Base-by-base conservation (phyloP, 352 stramenopile species). In the Globisporangium sylvaticum region DNA sequence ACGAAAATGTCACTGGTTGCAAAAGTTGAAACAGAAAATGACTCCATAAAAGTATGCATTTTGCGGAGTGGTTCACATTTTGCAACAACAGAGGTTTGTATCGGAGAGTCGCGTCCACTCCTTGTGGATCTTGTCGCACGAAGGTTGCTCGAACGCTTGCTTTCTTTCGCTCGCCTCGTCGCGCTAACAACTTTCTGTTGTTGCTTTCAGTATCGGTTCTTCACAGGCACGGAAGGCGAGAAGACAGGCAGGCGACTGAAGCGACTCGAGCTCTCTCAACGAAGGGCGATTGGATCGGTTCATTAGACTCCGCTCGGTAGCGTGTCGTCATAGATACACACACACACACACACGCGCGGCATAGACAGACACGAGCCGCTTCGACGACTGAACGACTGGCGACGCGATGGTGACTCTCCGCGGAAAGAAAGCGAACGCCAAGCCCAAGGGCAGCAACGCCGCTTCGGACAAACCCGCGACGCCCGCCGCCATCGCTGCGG, bases 361-460 rank as follows among this genome's bases (percentile, higher is more conserved):
- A 39, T 37, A 39, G 24, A 39, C 25, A 59, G 27, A 39, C 15
- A 58, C 8, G 8, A 8, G 42, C 10, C 46, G 4, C 7, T 15
- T 8, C 14, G 27, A 46, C 55, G 4, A 14, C 32, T 32, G 27
- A 31, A 42, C 10, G n/a, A 39, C 24, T 18, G 14, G 22, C 53
- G 53, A 37, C 52, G 27, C 25, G 62, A 92, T 93, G 84, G 84
- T 90, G 64, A 81, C 84, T 55, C 80, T 93, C 56, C 81, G 84
- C 10, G 81, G 81, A 24, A 89, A 88, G 72, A 93, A 93, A 73
- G 67, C 79, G 39, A 90, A 88, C 69, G 81, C 77, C 20, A 76
- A 80, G 44, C 64, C 84, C 52, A 91, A 87, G 71, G 74, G 70
- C 63, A 90, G 84, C 71, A 70, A 25, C 29, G 29, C 58, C 20